A percentile compares a stretch with the other conserved stretches of the same genome.
Evolutionary conservation across 495 filamentous ascomycete species (phyloP).

Genomic region (Xylaria grammica): DNA sequence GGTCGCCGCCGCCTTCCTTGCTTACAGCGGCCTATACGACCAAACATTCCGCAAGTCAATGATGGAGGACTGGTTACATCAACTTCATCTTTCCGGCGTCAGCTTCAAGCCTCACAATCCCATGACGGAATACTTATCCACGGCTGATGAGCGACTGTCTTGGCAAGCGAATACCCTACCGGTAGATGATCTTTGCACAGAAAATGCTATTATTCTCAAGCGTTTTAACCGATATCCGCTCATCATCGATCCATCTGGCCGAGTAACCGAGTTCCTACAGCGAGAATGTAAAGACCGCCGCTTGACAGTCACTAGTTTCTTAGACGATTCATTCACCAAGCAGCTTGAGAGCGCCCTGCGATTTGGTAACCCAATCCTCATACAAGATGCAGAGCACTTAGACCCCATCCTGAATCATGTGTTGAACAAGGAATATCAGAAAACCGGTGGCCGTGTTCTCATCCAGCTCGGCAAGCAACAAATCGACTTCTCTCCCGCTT

Average conservation of each 20-base stretch:
- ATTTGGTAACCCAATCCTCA: conserved; percentile 97
- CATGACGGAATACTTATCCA: conserved; percentile 94
- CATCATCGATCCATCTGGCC: conserved; percentile 96
- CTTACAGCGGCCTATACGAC: conserved; percentile 97
- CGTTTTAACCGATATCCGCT: conserved; percentile 97
- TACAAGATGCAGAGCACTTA: conserved; percentile 96
- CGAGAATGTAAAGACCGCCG: conserved; percentile 91
- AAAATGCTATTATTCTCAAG: conserved; percentile 97
- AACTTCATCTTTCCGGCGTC: conserved; percentile 88
- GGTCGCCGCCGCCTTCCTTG: conserved; percentile 92
- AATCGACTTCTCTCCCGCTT: conserved; percentile 98
- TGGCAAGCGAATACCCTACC: conserved; percentile 97
- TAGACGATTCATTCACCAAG: conserved; percentile 97
- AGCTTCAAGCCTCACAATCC: conserved; percentile 92
- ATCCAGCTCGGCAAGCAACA: conserved; percentile 98
- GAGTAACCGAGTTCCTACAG: conserved; percentile 92
- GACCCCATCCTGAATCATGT: conserved; percentile 98
- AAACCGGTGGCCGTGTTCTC: conserved; percentile 96
- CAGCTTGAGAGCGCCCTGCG: conserved; percentile 94
- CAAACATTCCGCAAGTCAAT: conserved; percentile 97
- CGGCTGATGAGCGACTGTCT: conserved; percentile 88
- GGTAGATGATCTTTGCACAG: conserved; percentile 98
- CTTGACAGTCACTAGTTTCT: conserved; percentile 95
- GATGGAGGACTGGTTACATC: conserved; percentile 95
- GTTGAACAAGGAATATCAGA: conserved; percentile 99